Base-by-base conservation (phyloP, 2,329 filamentous ascomycete species). In the Nothopassalora personata region DNA sequence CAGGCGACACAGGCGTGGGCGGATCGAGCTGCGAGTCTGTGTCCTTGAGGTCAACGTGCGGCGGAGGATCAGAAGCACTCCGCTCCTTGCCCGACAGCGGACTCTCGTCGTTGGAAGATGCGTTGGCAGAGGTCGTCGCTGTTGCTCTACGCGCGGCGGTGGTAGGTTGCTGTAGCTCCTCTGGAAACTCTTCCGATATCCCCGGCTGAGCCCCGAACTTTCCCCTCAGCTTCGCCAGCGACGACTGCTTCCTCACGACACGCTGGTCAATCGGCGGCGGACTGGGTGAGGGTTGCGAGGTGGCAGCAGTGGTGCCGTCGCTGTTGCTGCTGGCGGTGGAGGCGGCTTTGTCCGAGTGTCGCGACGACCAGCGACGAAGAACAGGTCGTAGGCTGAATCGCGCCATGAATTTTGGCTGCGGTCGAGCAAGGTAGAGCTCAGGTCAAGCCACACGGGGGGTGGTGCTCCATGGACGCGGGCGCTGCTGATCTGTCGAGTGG, bases 301-400 rank as follows among this genome's bases (percentile, higher is more conserved):
- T 62, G 34, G 61, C 59, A 31, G 56, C 55, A 39, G 60, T 39
- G 51, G 58, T 61, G 50, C 57, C 61, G 30, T 57, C 56, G 55
- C 59, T 63, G 57, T 57, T 43, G 54, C 59, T 60, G 64, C 59
- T 62, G 53, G 57, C 55, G 46, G 59, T 60, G 13, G 64, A 64
- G 36, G 56, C 57, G 58, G 54, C 59, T 59, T 63, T 56, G 56
- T 55, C 60, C 49, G 62, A 62, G 60, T 61, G 61, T 43, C 60
- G 61, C 28, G 63, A 62, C 36, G 62, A 63, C 52, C 63, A 58
- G 34, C 64, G 57, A 46, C 66, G 66, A 50, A 68, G 57, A 57
- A 67, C 62, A 43, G 64, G 66, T 15, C 64, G 58, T 6, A 66
- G 50, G 18, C 60, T 62, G 58, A 67, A 67, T 46, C 62, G 58